Evolutionary conservation across 1,139 yeast genomes (phyloP), one percentile per base, ranked within the genome.

Genomic region (Entelexis paramagnoliae): DNA sequence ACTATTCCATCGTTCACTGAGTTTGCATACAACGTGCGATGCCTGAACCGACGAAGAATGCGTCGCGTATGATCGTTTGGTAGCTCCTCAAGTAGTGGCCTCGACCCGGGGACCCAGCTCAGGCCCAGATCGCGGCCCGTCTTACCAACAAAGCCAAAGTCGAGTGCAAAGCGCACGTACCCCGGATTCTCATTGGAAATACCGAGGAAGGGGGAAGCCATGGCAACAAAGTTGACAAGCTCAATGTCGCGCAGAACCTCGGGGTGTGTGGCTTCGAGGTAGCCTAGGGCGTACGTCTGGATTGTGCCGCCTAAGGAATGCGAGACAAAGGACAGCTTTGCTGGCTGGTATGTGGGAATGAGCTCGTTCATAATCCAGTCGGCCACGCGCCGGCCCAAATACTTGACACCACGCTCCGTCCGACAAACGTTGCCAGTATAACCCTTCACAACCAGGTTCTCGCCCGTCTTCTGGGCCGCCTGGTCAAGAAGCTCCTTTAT

Each of bases 281-380:
- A 87, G 0, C 96, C 95, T 43, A 91, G 77, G 1, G 97, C 93
- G 71, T 87, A 91, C 0, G 93, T 79, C 66, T 91, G 97, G 3
- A 84, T 82, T 43, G 86, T 71, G 0, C 98, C 98, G 32, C 98
- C 98, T 32, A 91, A 70, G 0, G 97, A 89, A 66, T 91, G 98
- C 1, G 91, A 95, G 34, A 93, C 73, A 61, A 91, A 89, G 1
- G 97, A 88, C 2, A 91, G 80, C 60, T 78, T 80, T 1, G 66
- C 64, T 2, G 65, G 62, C 24, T 51, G 40, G 44, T 52, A 50
- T 20, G 62, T 51, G 53, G 71, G 69, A 24, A 72, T 69, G 1
- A 84, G 72, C 51, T 83, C 78, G 24, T 79, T 76, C 7, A 83
- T 73, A 40, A 91, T 72, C 64, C 76, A 83, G 59, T 85, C 88